Conservation (phyloP, 1,284 basidiomycete species). For the Exobasidium rhododendri region DNA sequence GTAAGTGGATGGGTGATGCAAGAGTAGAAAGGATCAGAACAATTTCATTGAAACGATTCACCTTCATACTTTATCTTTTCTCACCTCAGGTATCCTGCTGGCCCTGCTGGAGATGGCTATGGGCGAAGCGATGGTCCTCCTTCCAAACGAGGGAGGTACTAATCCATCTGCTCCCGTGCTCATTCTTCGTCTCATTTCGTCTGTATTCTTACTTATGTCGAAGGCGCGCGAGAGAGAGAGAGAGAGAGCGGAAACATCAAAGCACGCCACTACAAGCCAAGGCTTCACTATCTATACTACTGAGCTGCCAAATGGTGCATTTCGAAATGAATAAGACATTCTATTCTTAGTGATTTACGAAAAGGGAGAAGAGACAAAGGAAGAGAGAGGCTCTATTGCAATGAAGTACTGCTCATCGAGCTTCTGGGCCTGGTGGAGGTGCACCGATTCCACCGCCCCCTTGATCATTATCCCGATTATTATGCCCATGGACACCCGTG, state of each 20-base stretch:
- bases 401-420: background rate
- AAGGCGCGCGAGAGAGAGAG: no score
- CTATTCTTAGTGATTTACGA: background rate
- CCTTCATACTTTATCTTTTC: no score
- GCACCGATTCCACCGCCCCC: background rate
- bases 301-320: no score
- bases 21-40: background rate
- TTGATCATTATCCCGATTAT: background rate
- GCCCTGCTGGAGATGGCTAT: conserved; percentile 5
- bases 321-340: background rate
- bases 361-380: background rate
- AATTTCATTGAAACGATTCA: no score
- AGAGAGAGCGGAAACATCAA: no score
- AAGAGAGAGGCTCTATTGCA: background rate
- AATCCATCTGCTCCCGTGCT: background rate
- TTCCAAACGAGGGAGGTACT: conserved; percentile 6
- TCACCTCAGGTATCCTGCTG: background rate
- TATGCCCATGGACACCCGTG: conserved; percentile 9
- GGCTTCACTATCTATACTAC: no score
- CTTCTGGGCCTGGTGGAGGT: background rate
- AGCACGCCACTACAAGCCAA: no score
- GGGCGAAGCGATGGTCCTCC: background rate
- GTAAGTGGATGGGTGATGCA: background rate
- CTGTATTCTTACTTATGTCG: background rate
- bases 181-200: no score